phyloP scores from a whole-genome alignment of 225 moss, liverwort and hornwort species.

The Physcomitrium patens region DNA sequence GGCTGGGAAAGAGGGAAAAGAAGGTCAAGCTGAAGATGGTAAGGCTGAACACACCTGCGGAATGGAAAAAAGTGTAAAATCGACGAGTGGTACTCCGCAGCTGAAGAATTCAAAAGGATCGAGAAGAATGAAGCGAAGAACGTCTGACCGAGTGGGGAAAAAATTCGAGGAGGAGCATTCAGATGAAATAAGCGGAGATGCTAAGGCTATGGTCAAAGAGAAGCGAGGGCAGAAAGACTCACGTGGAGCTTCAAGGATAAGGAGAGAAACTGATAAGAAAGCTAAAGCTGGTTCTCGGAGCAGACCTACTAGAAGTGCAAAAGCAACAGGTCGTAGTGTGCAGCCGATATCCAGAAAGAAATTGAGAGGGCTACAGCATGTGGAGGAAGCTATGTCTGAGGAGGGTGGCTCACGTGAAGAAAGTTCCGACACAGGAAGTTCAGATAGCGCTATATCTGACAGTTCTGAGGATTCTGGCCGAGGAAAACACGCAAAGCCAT shows the following conservation, averaged over 20 bases:
- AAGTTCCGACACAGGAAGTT: conserved; percentile 35
- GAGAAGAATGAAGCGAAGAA: conserved; percentile 25
- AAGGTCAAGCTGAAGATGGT: not conserved
- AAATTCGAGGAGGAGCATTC: conserved; percentile 31
- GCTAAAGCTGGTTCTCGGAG: conserved; percentile 39
- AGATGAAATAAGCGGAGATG: conserved; percentile 35
- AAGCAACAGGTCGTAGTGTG: conserved; percentile 20
- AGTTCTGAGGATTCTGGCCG: conserved; percentile 37
- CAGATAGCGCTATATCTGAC: conserved; percentile 33
- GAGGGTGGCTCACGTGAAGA: conserved; percentile 28
- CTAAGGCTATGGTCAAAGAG: conserved; percentile 23
- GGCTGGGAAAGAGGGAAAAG: conserved; percentile 26
- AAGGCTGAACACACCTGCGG: conserved; percentile 6
- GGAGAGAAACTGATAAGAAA: conserved; percentile 23
- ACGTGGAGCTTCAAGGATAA: conserved; percentile 29
- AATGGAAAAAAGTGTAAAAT: conserved; percentile 8
- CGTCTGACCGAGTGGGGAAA: conserved; percentile 32
- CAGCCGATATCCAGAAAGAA: conserved; percentile 26
- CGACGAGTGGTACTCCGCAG: conserved; percentile 25
- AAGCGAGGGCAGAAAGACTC: conserved; percentile 30
- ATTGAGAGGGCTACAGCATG: conserved; percentile 27
- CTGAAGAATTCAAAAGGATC: conserved; percentile 35
- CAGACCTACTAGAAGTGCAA: conserved; percentile 48
- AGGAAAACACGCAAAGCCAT: conserved; percentile 25
- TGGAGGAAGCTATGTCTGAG: conserved; percentile 30